A percentile compares a stretch with the other conserved stretches of the same genome.
phyloP scores from a whole-genome alignment of 1,284 basidiomycete genomes.

The Sporisorium sorghi region DNA sequence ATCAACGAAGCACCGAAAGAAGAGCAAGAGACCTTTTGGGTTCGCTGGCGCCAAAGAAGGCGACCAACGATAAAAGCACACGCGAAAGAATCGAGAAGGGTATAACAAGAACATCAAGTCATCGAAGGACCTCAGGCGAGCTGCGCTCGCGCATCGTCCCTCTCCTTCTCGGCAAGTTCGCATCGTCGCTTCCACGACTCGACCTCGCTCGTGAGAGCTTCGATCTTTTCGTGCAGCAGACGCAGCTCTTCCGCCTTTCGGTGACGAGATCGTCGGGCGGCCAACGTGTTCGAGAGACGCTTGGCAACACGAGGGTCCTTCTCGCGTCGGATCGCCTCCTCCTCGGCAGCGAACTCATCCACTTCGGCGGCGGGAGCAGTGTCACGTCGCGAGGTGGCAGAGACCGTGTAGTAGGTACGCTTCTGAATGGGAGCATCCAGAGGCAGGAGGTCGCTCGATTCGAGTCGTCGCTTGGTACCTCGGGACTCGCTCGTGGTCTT shows the following conservation, averaged over 20 bases:
- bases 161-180: slow-evolving; percentile 61
- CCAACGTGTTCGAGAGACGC: slow-evolving; percentile 68
- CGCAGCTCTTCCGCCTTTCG: slow-evolving; percentile 67
- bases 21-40: slow-evolving; percentile 28
- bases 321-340: slow-evolving; percentile 52
- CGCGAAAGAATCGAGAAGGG: slow-evolving; percentile 9
- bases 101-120: slow-evolving; percentile 12
- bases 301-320: slow-evolving; percentile 64
- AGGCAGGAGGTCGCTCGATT: slow-evolving; percentile 63
- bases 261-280: slow-evolving; percentile 65
- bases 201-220: slow-evolving; percentile 54
- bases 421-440: slow-evolving; percentile 68
- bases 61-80: slow-evolving; percentile 12
- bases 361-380: slow-evolving; percentile 26
- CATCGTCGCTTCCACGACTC: slow-evolving; percentile 65
- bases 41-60: not conserved
- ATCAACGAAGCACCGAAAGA: slow-evolving; percentile 11
- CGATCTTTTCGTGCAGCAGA: slow-evolving; percentile 63
- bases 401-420: slow-evolving; percentile 63
- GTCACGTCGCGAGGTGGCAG: slow-evolving; percentile 64
- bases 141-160: slow-evolving; percentile 45
- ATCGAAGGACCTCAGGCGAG: slow-evolving; percentile 3
- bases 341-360: slow-evolving; percentile 47
- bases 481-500: slow-evolving; percentile 21
- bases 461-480: slow-evolving; percentile 61